Base-by-base conservation (phyloP, 148 eudicot species). In the Rhododendron mucronatum region DNA sequence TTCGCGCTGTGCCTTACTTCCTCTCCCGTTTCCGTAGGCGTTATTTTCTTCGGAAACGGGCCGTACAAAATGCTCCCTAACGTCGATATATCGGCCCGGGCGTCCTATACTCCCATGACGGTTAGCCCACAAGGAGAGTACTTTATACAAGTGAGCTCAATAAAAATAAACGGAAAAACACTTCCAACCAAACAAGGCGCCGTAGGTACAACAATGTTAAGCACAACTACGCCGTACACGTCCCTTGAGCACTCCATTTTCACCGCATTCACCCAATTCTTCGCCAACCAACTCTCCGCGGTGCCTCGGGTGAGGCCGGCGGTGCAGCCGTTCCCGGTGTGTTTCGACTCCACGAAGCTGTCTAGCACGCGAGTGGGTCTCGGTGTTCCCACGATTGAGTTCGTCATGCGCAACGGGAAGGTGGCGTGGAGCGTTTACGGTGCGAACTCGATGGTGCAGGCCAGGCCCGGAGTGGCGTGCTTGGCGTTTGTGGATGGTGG, bases 401-500 rank as follows among this genome's bases (percentile, higher is more conserved):
- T 93, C 7, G 93, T 90, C 87, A 53, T 94, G 55, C 94, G 86
- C 8, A 88, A 89, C 1, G 10, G 61, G 3, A 82, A 83, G 8
- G 87, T 48, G n/a, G 75, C 85, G 5, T 94, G 96, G 96, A 88
- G 90, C 4, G 83, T 94, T 4, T 81, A 82, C 11, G 93, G 94
- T 21, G 77, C 88, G 13, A 93, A 92, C 73, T 89, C 92, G 3
- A 53, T 94, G 90, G 92, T 94, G 67, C 89, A 89, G 79, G 93
- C 92, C 10, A 63, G 88, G 50, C 90, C 91, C 0, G 93, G 90
- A 0, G 91, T 91, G 75, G 30, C 88, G 28, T 92, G 96, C 63
- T 82, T 94, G 35, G 96, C 93, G 35, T 90, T 94, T 84, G 91
- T 91, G 37, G 91, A 94, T 86, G 96, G 94, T 20, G 92, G 90